A percentile compares a stretch with the other conserved stretches of the same genome.
phyloP scores from a whole-genome alignment of 441 rosid genomes.

The Kokia cookei region DNA sequence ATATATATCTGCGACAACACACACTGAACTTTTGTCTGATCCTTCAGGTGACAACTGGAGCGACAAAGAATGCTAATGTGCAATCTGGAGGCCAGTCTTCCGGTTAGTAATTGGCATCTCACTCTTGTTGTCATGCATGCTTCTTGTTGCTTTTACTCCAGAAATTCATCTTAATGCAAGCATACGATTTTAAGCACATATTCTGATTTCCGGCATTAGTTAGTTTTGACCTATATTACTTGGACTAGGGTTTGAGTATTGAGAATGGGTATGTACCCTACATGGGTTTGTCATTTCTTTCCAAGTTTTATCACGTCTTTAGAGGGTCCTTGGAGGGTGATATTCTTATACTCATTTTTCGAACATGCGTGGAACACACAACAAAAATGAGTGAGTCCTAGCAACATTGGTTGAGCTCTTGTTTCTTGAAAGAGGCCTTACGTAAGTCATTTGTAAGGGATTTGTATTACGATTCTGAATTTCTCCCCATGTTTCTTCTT shows the following conservation, averaged over 20 bases:
- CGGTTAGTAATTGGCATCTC: constrained; percentile 35
- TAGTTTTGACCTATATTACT: neutral
- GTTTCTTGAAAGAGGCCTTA: neutral
- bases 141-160: neutral
- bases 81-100: constrained; percentile 50
- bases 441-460: neutral
- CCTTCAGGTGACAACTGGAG: constrained; percentile 45
- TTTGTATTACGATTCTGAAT: neutral
- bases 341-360: too few relatives aligned
- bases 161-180: neutral
- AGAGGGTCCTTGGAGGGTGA: too few relatives aligned
- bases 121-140: neutral
- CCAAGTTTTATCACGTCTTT: too few relatives aligned
- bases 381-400: too few relatives aligned
- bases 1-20: neutral
- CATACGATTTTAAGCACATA: neutral
- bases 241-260: too few relatives aligned
- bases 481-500: neutral
- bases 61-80: constrained; percentile 28
- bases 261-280: too few relatives aligned
- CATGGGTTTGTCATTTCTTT: too few relatives aligned
- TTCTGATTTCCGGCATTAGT: neutral
- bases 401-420: neutral
- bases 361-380: too few relatives aligned
- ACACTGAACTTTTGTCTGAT: constrained; percentile 7